Conservation (phyloP, 441 rosid species). For the Erodium trifolium region DNA sequence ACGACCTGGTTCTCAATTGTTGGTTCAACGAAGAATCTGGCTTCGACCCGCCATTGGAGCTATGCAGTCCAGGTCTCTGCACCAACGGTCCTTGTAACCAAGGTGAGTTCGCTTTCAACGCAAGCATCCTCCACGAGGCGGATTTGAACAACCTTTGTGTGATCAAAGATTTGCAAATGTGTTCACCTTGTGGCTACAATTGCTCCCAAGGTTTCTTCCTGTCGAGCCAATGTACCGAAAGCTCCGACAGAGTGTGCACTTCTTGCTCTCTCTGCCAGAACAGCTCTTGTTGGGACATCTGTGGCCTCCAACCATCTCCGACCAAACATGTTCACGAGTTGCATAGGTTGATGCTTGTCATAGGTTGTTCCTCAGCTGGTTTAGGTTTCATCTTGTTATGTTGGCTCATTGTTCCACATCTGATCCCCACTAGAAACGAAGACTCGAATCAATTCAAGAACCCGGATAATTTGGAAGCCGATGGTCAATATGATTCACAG, state of each 20-base stretch:
- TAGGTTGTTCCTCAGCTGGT: conserved; percentile 38
- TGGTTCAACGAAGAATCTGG: conserved; percentile 52
- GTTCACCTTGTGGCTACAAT: conserved; percentile 65
- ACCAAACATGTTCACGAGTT: conserved; percentile 42
- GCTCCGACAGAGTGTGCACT: conserved; percentile 68
- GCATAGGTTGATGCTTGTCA: conserved; percentile 30
- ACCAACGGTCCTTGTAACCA: conserved; percentile 41
- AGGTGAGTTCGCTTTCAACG: conserved; percentile 66
- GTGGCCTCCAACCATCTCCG: conserved; percentile 38
- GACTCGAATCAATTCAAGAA: not conserved
- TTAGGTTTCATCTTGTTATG: conserved; percentile 34
- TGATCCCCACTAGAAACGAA: conserved; percentile 20
- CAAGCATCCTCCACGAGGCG: conserved; percentile 65
- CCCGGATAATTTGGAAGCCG: conserved; percentile 34
- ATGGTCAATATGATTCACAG: not conserved
- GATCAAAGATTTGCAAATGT: conserved; percentile 54
- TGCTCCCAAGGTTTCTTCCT: conserved; percentile 70
- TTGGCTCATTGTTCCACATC: conserved; percentile 42
- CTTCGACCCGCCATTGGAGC: conserved; percentile 70
- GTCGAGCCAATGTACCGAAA: conserved; percentile 61
- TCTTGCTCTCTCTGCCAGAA: conserved; percentile 90
- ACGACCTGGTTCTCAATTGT: conserved; percentile 75
- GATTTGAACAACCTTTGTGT: conserved; percentile 66
- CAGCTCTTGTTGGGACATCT: conserved; percentile 62
- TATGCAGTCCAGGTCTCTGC: conserved; percentile 85